Evolutionary conservation across 805 yeast genomes (phyloP).

Genomic region (Starmera amethionina): DNA sequence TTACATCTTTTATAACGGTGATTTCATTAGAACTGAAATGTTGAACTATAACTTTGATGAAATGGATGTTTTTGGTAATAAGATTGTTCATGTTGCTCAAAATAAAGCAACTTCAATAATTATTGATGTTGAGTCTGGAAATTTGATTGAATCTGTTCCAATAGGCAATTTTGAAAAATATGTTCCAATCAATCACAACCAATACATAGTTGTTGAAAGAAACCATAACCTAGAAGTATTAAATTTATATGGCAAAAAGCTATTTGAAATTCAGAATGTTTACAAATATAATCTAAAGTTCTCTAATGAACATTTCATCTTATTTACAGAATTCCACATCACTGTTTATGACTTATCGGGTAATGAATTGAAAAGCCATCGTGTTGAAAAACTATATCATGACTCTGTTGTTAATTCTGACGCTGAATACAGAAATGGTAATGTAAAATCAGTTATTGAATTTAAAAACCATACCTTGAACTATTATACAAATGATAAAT

Average conservation of each 20-base stretch:
- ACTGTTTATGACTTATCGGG: slow-evolving; percentile 18
- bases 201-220: slow-evolving; percentile 12
- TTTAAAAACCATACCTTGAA: slow-evolving; percentile 6
- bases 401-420: background rate
- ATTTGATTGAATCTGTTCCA: slow-evolving; percentile 1
- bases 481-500: slow-evolving; percentile 4
- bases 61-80: slow-evolving; percentile 13
- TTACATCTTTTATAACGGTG: slow-evolving; percentile 8
- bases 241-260: slow-evolving; percentile 4
- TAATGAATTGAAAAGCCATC: slow-evolving; percentile 11
- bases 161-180: slow-evolving; percentile 3
- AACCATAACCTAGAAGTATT: slow-evolving; percentile 12
- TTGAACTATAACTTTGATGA: no score
- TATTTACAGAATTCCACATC: slow-evolving; percentile 13
- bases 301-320: slow-evolving; percentile 9
- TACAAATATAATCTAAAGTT: slow-evolving; percentile 12
- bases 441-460: slow-evolving; percentile 6
- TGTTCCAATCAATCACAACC: slow-evolving; percentile 12
- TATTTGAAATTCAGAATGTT: slow-evolving; percentile 13
- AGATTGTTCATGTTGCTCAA: slow-evolving; percentile 7
- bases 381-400: slow-evolving; percentile 6
- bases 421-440: background rate
- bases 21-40: slow-evolving; percentile 1
- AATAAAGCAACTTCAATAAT: slow-evolving; percentile 2
- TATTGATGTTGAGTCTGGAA: slow-evolving; percentile 8